These are phyloP conservation scores for Termitomyces sp. DNA, from an alignment of 768 basidiomycete species.

Conservation along the genomic window DNA sequence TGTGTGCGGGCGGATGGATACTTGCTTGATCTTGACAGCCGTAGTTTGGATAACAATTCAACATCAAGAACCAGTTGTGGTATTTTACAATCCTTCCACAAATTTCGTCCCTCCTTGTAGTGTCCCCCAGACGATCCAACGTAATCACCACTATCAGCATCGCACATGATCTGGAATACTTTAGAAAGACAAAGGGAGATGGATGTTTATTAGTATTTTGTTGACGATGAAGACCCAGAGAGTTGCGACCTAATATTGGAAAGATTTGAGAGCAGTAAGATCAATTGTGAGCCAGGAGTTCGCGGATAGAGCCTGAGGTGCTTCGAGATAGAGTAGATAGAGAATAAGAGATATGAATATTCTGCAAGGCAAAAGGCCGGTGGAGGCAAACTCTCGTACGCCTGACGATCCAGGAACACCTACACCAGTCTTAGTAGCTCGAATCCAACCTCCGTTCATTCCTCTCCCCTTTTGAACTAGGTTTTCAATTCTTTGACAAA, in stretches of 20 bases:
- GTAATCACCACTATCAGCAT: constrained; percentile 10
- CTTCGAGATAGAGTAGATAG: constrained; percentile 17
- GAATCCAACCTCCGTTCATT: constrained; percentile 41
- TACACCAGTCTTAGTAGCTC: constrained; percentile 25
- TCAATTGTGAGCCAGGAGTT: constrained; percentile 17
- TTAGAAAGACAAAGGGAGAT: constrained; percentile 13
- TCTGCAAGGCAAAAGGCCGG: constrained; percentile 1
- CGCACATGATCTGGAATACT: constrained; percentile 6
- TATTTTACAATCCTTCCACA: constrained; percentile 31
- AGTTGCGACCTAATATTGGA: constrained; percentile 23
- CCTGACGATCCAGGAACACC: background rate
- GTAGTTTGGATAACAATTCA: no score
- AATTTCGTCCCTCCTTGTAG: constrained; percentile 44
- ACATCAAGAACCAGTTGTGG: background rate
- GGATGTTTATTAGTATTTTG: constrained; percentile 19
- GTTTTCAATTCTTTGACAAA: background rate
- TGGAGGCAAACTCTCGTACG: constrained; percentile 1
- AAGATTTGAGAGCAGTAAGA: constrained; percentile 18
- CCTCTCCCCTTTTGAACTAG: constrained; percentile 15
- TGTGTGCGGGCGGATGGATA: no score
- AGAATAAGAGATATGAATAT: constrained; percentile 1
- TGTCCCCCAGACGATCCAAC: constrained; percentile 20
- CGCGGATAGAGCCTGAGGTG: constrained; percentile 21
- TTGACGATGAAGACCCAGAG: constrained; percentile 21
- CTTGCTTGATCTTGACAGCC: no score